phyloP scores from a whole-genome alignment of 2,329 filamentous ascomycete species.

The Scopulariopsis brevicaulis region DNA sequence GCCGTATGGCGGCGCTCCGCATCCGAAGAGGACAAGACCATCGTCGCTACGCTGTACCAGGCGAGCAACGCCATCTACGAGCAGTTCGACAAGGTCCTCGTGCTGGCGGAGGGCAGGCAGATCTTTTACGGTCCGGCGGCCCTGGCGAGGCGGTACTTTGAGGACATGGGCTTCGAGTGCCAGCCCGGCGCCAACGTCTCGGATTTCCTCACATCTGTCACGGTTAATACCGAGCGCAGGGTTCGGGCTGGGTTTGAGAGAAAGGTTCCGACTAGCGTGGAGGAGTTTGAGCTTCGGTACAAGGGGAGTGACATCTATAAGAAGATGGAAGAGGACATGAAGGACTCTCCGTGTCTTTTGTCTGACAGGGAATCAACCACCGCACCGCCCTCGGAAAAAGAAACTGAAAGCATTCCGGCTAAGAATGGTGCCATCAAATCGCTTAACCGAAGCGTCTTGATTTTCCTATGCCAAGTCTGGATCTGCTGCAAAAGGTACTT shows the following conservation, averaged over 20 bases:
- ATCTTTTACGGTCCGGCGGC: slow-evolving; percentile 52
- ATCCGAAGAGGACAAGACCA: slow-evolving; percentile 15
- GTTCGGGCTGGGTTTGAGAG: slow-evolving; percentile 32
- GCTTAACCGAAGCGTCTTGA: no score
- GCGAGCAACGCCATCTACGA: slow-evolving; percentile 60
- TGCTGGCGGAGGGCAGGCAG: slow-evolving; percentile 54
- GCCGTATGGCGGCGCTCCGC: slow-evolving; percentile 20
- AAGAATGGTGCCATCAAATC: no score
- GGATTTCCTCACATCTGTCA: slow-evolving; percentile 56
- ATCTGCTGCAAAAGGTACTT: no score
- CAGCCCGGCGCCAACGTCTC: slow-evolving; percentile 50
- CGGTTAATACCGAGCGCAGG: slow-evolving; percentile 55
- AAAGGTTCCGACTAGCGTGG: slow-evolving; percentile 31
- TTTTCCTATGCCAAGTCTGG: no score
- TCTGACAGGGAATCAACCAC: no score
- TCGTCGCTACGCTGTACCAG: slow-evolving; percentile 57
- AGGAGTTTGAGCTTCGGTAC: slow-evolving; percentile 34
- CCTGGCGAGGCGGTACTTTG: slow-evolving; percentile 53
- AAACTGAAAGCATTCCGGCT: no score
- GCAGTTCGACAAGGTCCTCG: slow-evolving; percentile 58
- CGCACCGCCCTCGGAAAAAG: no score
- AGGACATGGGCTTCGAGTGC: slow-evolving; percentile 51
- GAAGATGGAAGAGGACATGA: slow-evolving; percentile 42
- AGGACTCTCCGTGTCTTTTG: slow-evolving; percentile 33
- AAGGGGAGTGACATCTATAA: slow-evolving; percentile 36